A percentile compares a stretch with the other conserved stretches of the same genome.
These are phyloP conservation scores for Russula lepida DNA, from an alignment of 768 basidiomycete species.

Conservation along the genomic window DNA sequence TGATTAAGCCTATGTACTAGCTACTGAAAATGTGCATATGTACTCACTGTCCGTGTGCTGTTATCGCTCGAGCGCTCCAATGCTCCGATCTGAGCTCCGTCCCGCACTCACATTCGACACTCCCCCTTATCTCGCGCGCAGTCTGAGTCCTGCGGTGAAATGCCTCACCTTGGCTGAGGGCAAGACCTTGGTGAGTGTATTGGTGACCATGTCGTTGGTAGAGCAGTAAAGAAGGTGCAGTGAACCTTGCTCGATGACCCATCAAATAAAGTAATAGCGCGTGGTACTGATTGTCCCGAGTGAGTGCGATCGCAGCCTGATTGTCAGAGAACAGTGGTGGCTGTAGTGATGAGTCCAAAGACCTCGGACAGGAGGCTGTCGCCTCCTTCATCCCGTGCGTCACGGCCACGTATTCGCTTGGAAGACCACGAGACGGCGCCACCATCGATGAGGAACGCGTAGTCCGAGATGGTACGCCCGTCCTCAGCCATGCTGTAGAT, in stretches of 20 bases:
- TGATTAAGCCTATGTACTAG: too few relatives aligned
- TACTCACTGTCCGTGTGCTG: too few relatives aligned
- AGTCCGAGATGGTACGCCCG: conserved; percentile 23
- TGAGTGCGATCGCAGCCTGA: too few relatives aligned
- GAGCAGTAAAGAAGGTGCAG: background rate
- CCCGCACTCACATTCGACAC: too few relatives aligned
- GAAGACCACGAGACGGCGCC: conserved; percentile 32
- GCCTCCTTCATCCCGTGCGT: background rate
- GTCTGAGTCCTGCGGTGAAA: too few relatives aligned
- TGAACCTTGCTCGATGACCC: background rate
- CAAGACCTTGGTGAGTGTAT: background rate
- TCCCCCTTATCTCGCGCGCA: too few relatives aligned
- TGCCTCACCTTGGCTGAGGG: background rate
- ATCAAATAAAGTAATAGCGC: background rate
- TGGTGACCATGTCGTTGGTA: conserved; percentile 1
- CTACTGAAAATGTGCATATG: too few relatives aligned
- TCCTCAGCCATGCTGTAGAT: conserved; percentile 21
- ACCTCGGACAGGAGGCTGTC: background rate
- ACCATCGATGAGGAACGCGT: background rate
- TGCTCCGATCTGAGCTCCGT: too few relatives aligned
- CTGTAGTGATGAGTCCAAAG: too few relatives aligned
- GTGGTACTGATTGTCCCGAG: too few relatives aligned
- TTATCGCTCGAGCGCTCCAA: too few relatives aligned
- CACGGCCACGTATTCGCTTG: conserved; percentile 35
- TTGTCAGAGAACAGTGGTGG: too few relatives aligned